Evolutionary conservation across 2,329 filamentous ascomycete genomes (phyloP).

Genomic region (Colletotrichum karsti): DNA sequence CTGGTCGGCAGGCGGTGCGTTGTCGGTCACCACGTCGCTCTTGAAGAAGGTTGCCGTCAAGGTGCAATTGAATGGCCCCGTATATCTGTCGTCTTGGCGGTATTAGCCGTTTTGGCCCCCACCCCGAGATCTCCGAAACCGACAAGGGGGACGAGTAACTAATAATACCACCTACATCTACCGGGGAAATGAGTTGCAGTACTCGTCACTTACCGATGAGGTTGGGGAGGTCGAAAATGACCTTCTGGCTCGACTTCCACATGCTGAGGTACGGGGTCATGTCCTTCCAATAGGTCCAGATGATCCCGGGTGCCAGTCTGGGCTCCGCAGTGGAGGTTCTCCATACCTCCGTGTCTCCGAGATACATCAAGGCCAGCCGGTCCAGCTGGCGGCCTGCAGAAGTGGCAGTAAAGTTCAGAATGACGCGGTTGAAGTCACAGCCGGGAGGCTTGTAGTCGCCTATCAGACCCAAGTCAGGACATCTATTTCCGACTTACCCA

Average conservation of each 20-base stretch:
- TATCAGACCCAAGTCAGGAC: constrained; percentile 38
- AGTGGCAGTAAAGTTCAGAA: constrained; percentile 79
- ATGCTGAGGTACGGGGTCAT: constrained; percentile 76
- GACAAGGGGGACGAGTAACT: background rate
- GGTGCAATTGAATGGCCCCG: constrained; percentile 77
- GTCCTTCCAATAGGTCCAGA: constrained; percentile 82
- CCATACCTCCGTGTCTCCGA: constrained; percentile 83
- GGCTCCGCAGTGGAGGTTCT: constrained; percentile 86
- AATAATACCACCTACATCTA: background rate
- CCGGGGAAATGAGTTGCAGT: background rate
- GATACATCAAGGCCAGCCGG: constrained; percentile 77
- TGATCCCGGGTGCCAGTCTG: constrained; percentile 69
- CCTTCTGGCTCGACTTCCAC: constrained; percentile 73
- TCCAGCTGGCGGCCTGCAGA: constrained; percentile 80
- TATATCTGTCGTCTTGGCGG: constrained; percentile 67
- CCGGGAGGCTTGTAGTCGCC: constrained; percentile 71
- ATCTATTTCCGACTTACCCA: constrained; percentile 8
- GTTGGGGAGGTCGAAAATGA: constrained; percentile 85
- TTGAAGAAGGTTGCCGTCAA: constrained; percentile 78
- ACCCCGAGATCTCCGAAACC: constrained; percentile 13
- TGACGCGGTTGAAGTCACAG: constrained; percentile 77
- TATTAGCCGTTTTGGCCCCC: constrained; percentile 27
- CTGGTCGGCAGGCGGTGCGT: constrained; percentile 63
- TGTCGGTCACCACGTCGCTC: constrained; percentile 47
- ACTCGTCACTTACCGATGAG: constrained; percentile 55